These are phyloP conservation scores for Elaphomyces granulatus DNA, from an alignment of 495 filamentous ascomycete genomes.

Conservation along the genomic window DNA sequence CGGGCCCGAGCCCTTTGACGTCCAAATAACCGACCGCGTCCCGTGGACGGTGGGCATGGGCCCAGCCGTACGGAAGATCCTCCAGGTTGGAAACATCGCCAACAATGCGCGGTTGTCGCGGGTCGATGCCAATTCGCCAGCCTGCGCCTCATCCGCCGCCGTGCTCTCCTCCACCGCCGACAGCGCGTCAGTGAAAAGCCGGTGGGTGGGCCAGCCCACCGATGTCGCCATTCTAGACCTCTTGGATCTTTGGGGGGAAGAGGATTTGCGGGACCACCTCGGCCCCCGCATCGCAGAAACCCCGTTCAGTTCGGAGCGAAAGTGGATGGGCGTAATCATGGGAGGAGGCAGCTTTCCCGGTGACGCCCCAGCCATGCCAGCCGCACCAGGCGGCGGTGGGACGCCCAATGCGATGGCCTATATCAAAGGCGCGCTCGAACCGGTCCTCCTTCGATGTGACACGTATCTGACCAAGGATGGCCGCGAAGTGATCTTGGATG, in stretches of 20 bases:
- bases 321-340: slow-evolving; percentile 97
- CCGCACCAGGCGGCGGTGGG: slow-evolving; percentile 19
- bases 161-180: slow-evolving; percentile 65
- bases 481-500: slow-evolving; percentile 74
- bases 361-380: slow-evolving; percentile 14
- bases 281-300: slow-evolving; percentile 66
- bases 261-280: slow-evolving; percentile 76
- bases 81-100: slow-evolving; percentile 86
- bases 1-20: slow-evolving; percentile 50
- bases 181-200: slow-evolving; percentile 50
- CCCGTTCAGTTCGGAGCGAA: slow-evolving; percentile 91
- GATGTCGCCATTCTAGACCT: slow-evolving; percentile 92
- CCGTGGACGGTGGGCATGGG: slow-evolving; percentile 41
- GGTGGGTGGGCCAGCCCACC: slow-evolving; percentile 95
- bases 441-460: slow-evolving; percentile 72
- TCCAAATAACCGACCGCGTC: slow-evolving; percentile 56
- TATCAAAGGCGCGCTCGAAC: slow-evolving; percentile 89
- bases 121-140: slow-evolving; percentile 41
- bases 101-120: slow-evolving; percentile 79
- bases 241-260: slow-evolving; percentile 74
- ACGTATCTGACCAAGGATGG: slow-evolving; percentile 82
- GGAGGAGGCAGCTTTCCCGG: slow-evolving; percentile 36
- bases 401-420: slow-evolving; percentile 73
- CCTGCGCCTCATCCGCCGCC: slow-evolving; percentile 55
- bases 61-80: slow-evolving; percentile 57